phyloP scores from a whole-genome alignment of 2,329 filamentous ascomycete species.

The Aureobasidium namibiae region DNA sequence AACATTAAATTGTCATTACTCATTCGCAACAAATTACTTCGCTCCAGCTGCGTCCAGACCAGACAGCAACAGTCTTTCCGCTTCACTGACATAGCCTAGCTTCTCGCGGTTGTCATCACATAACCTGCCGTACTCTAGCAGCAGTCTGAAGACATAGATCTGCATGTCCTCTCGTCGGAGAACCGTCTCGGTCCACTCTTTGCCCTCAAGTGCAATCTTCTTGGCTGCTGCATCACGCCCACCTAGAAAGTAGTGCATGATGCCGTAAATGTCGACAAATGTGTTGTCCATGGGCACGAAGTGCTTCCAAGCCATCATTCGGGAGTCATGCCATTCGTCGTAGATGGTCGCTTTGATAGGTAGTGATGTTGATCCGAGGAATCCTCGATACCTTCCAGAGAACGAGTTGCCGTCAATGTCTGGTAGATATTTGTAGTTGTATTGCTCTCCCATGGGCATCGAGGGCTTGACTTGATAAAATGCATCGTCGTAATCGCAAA shows the following conservation, averaged over 20 bases:
- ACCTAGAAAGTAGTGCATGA: constrained; percentile 67
- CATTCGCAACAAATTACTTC: background rate
- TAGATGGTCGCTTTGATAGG: constrained; percentile 73
- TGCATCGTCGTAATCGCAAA: constrained; percentile 40
- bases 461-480: constrained; percentile 29
- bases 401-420: constrained; percentile 64
- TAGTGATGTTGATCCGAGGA: constrained; percentile 60
- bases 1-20: background rate
- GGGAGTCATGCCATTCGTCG: constrained; percentile 69
- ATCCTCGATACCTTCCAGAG: constrained; percentile 36
- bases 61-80: background rate
- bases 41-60: background rate
- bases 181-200: constrained; percentile 60
- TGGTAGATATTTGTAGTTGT: constrained; percentile 57
- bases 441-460: constrained; percentile 35
- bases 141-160: constrained; percentile 57
- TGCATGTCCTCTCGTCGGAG: constrained; percentile 66
- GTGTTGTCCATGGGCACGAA: constrained; percentile 73
- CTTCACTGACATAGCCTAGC: constrained; percentile 31
- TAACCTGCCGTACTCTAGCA: constrained; percentile 37
- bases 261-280: constrained; percentile 62
- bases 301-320: constrained; percentile 66
- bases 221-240: constrained; percentile 49
- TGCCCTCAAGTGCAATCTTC: constrained; percentile 57
- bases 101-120: constrained; percentile 34